phyloP scores from a whole-genome alignment of 345 rosid genomes.

The Bruguiera gymnorhiza region DNA sequence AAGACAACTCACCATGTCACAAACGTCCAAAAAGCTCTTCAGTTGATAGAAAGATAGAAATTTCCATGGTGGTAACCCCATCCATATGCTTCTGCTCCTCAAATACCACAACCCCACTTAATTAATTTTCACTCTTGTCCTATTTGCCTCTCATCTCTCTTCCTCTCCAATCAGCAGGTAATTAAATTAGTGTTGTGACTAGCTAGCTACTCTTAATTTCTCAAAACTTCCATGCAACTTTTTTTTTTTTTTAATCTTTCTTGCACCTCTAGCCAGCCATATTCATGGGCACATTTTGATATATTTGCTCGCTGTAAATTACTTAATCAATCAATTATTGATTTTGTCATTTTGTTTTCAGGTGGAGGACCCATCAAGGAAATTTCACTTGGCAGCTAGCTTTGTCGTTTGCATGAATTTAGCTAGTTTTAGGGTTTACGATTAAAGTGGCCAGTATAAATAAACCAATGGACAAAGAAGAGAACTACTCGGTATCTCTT shows the following conservation, averaged over 20 bases:
- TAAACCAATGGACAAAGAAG: constrained; percentile 63
- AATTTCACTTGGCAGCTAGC: constrained; percentile 10
- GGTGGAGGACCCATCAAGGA: constrained; percentile 16
- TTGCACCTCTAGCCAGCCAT: not conserved
- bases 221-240: constrained; percentile 18
- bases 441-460: constrained; percentile 10
- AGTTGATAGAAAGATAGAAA: not conserved
- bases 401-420: constrained; percentile 26
- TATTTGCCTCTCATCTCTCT: not conserved
- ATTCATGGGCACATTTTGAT: not conserved
- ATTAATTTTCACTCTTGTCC: constrained; percentile 18
- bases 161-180: constrained; percentile 13
- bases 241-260: too few relatives aligned
- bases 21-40: not conserved
- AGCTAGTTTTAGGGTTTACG: constrained; percentile 17
- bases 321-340: not conserved
- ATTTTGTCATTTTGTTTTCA: constrained; percentile 5
- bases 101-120: constrained; percentile 13
- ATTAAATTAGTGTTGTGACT: not conserved
- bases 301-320: not conserved
- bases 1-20: constrained; percentile 3
- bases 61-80: constrained; percentile 25
- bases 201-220: not conserved
- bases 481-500: constrained; percentile 58
- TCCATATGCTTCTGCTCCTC: constrained; percentile 16